Conservation (phyloP, 2,329 filamentous ascomycete genomes). For the Sclerotinia spermophila region DNA sequence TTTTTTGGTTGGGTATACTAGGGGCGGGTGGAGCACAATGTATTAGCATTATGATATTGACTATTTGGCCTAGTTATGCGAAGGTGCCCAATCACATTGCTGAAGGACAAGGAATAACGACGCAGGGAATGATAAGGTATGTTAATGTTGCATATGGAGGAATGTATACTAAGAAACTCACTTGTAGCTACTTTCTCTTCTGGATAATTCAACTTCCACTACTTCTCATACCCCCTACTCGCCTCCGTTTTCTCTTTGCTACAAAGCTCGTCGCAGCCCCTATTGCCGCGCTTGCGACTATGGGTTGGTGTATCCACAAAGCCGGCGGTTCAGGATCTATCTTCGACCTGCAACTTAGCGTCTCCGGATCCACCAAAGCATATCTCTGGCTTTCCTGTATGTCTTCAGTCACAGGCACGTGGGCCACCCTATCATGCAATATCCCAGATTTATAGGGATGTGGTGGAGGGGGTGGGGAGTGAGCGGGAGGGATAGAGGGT, state of each 20-base stretch:
- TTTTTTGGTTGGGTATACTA: slow-evolving; percentile 63
- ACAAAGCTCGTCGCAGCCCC: slow-evolving; percentile 51
- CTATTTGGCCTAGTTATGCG: slow-evolving; percentile 54
- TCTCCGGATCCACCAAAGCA: slow-evolving; percentile 31
- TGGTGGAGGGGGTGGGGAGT: slow-evolving; percentile 17
- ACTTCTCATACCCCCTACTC: slow-evolving; percentile 48
- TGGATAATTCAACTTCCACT: slow-evolving; percentile 39
- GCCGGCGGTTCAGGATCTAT: slow-evolving; percentile 44
- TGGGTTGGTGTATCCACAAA: slow-evolving; percentile 60
- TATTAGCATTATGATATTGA: slow-evolving; percentile 43
- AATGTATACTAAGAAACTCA: background rate
- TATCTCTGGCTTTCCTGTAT: slow-evolving; percentile 35
- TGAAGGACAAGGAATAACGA: slow-evolving; percentile 48
- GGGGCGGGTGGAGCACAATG: slow-evolving; percentile 58
- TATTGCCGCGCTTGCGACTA: slow-evolving; percentile 56
- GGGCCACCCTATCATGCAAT: slow-evolving; percentile 38
- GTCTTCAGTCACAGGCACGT: slow-evolving; percentile 35
- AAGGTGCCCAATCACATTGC: slow-evolving; percentile 41
- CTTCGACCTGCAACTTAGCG: slow-evolving; percentile 29
- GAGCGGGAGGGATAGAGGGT: background rate
- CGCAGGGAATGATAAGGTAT: slow-evolving; percentile 49
- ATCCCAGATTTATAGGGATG: slow-evolving; percentile 40
- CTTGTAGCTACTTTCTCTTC: slow-evolving; percentile 47
- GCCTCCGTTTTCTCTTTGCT: slow-evolving; percentile 51
- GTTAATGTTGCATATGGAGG: slow-evolving; percentile 27